phyloP scores from a whole-genome alignment of 768 basidiomycete genomes.

The Leccinellum rugosiceps region DNA sequence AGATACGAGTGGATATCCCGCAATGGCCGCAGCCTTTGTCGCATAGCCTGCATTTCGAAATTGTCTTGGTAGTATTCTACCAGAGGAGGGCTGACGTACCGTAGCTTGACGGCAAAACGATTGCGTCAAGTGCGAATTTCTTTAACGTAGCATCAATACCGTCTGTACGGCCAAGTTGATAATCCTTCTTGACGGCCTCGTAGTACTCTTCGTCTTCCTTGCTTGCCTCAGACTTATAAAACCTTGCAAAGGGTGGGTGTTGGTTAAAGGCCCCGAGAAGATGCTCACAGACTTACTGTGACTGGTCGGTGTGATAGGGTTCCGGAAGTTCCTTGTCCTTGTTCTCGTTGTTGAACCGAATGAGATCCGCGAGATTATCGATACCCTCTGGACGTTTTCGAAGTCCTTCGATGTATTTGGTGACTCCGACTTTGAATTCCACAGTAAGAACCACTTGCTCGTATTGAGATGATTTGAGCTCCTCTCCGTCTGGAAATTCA shows the following conservation, averaged over 20 bases:
- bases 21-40: slow-evolving; percentile 31
- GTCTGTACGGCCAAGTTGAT: slow-evolving; percentile 45
- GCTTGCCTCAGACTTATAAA: slow-evolving; percentile 21
- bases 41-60: slow-evolving; percentile 18
- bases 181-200: slow-evolving; percentile 41
- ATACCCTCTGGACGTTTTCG: slow-evolving; percentile 55
- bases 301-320: slow-evolving; percentile 36
- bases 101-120: slow-evolving; percentile 42
- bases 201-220: slow-evolving; percentile 36
- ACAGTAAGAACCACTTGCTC: slow-evolving; percentile 50
- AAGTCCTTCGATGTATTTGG: slow-evolving; percentile 45
- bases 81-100: slow-evolving; percentile 6
- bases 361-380: slow-evolving; percentile 52
- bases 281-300: slow-evolving; percentile 23
- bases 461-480: slow-evolving; percentile 43
- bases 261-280: neutral
- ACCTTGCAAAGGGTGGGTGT: slow-evolving; percentile 7
- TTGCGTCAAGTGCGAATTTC: slow-evolving; percentile 45
- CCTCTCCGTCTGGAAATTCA: slow-evolving; percentile 53
- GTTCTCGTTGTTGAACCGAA: slow-evolving; percentile 53
- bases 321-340: slow-evolving; percentile 44
- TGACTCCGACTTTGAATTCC: slow-evolving; percentile 62
- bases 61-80: neutral
- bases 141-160: slow-evolving; percentile 55
- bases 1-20: slow-evolving; percentile 37